Evolutionary conservation across 2,329 filamentous ascomycete genomes (phyloP), one percentile per base, ranked within the genome.

Genomic region (Aphanoascus verrucosus): DNA sequence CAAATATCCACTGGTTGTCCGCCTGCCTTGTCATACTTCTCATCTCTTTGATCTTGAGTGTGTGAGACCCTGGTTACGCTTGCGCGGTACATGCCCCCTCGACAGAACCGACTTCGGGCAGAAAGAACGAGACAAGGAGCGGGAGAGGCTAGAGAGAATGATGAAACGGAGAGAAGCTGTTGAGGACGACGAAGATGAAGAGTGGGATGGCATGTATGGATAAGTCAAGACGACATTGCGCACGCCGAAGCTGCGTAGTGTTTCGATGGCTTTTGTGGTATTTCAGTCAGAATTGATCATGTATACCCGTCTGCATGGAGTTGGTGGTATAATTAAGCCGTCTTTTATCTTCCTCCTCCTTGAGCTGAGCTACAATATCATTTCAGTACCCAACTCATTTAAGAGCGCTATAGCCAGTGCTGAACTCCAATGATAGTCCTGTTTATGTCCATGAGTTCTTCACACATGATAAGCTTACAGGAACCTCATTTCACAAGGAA

Each of bases 41-140:
- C 81, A 84, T 63, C 61, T 79, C 17, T 84, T 83, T 65, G 81
- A 84, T 66, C 65, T 84, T 23, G 81, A 84, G 60, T 84, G 81
- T 65, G 79, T 84, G 56, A 68, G 75, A 55, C 81, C 81, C 0
- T 84, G 81, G 81, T 66, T 84, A 57, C 76, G 82, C 58, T 69
- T 84, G 53, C 78, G 82, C 57, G 77, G 79, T 7, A 83, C 80
- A 17, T 84, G 81, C 67, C 81, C 81, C 15, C 69, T 84, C 46
- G 80, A 83, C 63, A 73, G 81, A 49, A 73, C 76, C 62, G 76
- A 78, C 63, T 70, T 84, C 55, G 69, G 78, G 15, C 80, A 81
- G 68, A 74, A 77, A 67, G 67, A 73, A 58, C 70, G 67, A 65
- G 77, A 70, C 63, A 76, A 65, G 67, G 71, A 59, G 68, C 78